Evolutionary conservation across 2,329 filamentous ascomycete genomes (phyloP), one percentile per base, ranked within the genome.

Genomic region (Geosmithia putterillii): DNA sequence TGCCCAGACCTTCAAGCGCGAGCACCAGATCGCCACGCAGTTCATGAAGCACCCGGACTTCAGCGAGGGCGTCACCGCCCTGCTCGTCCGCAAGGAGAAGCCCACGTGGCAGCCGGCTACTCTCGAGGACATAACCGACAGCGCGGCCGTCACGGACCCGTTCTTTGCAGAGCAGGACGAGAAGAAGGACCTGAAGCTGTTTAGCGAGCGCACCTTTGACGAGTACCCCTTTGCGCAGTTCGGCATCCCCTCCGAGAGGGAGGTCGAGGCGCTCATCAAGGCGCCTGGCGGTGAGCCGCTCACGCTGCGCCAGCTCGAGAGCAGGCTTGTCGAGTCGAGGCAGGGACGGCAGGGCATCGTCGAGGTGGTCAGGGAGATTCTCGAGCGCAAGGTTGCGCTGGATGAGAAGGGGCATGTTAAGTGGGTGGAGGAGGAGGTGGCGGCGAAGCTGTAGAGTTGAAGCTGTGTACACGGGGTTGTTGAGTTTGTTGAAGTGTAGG

Each of bases 41-140:
- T 96, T 98, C 69, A 96, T 98, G 90, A 72, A 73, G 45, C 83
- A 92, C 59, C 83, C 78, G 4, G 92, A 98, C 63, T 98, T 98
- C 57, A 80, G 80, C 38, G 86, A 94, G 64, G 92, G 92, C 43
- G 90, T 98, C n/a, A 78, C 78, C 42, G 82, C 87, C 20, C 74
- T 83, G 41, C 73, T 98, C 36, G 74, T 92, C 53, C 73, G 78
- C 55, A 87, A 87, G 64, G 52, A 65, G 50, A 69, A 70, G 19
- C 85, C 89, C 1, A 67, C 72, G 47, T 98, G 92, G 92, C 62
- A 82, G 49, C 89, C 88, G 4, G 71, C 74, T 38, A 77, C 73
- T 7, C 70, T 96, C 2, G 71, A 77, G n/a, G 79, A 83, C 34
- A 76, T 94, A 43, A 61, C 69, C 15, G 56, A 60, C 28, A 58